These are phyloP conservation scores for Cryphonectria carpinicola DNA, from an alignment of 2,329 filamentous ascomycete genomes.

Conservation along the genomic window DNA sequence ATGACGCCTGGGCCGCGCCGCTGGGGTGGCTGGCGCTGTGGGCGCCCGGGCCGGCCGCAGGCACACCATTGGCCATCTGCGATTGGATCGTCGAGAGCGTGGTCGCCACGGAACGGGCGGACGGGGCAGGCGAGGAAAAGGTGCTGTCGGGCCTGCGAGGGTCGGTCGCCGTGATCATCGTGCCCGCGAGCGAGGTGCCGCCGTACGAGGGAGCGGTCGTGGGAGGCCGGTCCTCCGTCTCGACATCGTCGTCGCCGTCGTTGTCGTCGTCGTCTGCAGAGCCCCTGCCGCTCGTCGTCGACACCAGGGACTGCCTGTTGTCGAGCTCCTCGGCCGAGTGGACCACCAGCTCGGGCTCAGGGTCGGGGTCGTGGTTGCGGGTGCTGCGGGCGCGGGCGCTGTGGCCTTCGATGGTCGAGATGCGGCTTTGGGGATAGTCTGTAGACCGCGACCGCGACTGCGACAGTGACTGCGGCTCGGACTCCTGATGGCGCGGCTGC, in stretches of 20 bases:
- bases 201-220: conserved; percentile 76
- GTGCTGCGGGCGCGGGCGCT: conserved; percentile 34
- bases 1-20: conserved; percentile 50
- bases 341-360: conserved; percentile 13
- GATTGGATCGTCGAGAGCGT: conserved; percentile 87
- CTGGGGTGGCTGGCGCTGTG: conserved; percentile 34
- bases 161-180: conserved; percentile 70
- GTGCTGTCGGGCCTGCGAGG: conserved; percentile 73
- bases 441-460: conserved; percentile 24
- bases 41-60: conserved; percentile 40
- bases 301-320: conserved; percentile 26
- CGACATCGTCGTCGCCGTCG: conserved; percentile 9
- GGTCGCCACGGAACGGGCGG: conserved; percentile 78
- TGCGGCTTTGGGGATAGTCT: conserved; percentile 23
- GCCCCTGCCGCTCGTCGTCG: conserved; percentile 20
- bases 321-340: conserved; percentile 28
- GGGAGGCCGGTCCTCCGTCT: conserved; percentile 53
- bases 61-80: conserved; percentile 59
- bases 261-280: not conserved
- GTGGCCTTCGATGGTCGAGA: conserved; percentile 29
- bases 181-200: conserved; percentile 70
- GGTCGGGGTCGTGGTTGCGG: conserved; percentile 13
- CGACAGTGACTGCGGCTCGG: conserved; percentile 22
- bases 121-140: conserved; percentile 82
- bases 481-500: conserved; percentile 7